Conservation (phyloP, 148 eudicot species). For the Vaccinium myrtillus region DNA sequence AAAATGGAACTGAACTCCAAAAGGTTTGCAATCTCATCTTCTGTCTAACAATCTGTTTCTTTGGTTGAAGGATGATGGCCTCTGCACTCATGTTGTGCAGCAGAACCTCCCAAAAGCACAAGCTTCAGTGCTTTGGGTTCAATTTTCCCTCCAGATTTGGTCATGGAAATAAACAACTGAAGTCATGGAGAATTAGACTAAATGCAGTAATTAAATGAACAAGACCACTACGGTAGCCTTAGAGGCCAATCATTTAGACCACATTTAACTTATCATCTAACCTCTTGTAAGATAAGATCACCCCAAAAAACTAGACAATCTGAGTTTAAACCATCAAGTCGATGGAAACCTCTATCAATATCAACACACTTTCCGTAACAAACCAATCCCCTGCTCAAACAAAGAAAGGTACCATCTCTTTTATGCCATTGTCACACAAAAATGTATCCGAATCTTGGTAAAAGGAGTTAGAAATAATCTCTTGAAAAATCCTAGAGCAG, state of each 20-base stretch:
- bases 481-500: background rate
- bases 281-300: background rate
- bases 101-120: slow-evolving; percentile 8
- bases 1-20: slow-evolving; percentile 2
- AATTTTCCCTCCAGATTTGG: background rate
- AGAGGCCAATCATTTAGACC: background rate
- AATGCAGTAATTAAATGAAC: background rate
- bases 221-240: background rate
- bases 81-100: background rate
- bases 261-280: background rate
- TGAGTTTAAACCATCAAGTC: background rate
- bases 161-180: background rate
- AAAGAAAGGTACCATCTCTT: background rate
- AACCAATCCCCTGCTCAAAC: background rate
- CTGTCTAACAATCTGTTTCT: background rate
- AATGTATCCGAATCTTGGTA: background rate
- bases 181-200: background rate
- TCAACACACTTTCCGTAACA: background rate
- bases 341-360: background rate
- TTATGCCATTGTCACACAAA: background rate
- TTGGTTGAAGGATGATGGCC: background rate
- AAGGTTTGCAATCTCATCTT: background rate
- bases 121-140: background rate
- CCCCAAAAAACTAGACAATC: background rate
- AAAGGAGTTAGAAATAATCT: background rate